Evolutionary conservation across 164 flowering plant genomes (phyloP).

Genomic region (Berberis thunbergii): DNA sequence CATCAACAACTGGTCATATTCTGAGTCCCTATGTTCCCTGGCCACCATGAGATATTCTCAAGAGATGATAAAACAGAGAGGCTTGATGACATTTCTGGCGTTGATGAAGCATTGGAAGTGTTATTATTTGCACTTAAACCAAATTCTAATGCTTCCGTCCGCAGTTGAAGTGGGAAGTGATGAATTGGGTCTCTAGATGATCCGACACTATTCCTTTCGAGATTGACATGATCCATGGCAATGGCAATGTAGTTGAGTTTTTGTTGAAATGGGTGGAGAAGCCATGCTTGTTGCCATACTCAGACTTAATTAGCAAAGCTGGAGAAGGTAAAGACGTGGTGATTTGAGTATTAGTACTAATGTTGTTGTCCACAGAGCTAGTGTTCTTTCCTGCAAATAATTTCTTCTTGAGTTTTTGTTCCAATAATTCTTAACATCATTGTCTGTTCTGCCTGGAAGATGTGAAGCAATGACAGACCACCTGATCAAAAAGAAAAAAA

Average conservation of each 20-base stretch:
- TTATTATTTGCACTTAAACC: too few relatives aligned
- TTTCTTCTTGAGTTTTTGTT: conserved; percentile 72
- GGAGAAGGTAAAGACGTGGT: conserved; percentile 8
- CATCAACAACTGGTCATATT: conserved; percentile 12
- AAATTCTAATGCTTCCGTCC: too few relatives aligned
- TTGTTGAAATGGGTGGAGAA: not conserved
- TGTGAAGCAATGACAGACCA: conserved; percentile 71
- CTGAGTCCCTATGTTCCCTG: not conserved
- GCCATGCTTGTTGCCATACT: conserved; percentile 2
- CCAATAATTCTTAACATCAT: conserved; percentile 78
- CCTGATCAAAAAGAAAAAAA: conserved; percentile 20
- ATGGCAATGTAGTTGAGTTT: too few relatives aligned
- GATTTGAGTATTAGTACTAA: not conserved
- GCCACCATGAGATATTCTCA: not conserved
- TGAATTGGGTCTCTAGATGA: too few relatives aligned
- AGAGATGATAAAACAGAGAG: not conserved
- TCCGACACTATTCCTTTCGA: too few relatives aligned
- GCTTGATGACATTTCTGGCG: too few relatives aligned
- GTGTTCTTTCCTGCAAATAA: conserved; percentile 16
- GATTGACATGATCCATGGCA: too few relatives aligned
- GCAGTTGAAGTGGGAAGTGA: too few relatives aligned
- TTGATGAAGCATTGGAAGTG: too few relatives aligned
- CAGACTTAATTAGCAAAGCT: conserved; percentile 3
- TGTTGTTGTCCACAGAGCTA: conserved; percentile 1
- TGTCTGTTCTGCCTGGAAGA: conserved; percentile 71